Percentiles rank a stretch among this genome's conserved stretches.
Evolutionary conservation across 371 early-diverging fungal species (phyloP).

Genomic region (Apophysomyces ossiformis): DNA sequence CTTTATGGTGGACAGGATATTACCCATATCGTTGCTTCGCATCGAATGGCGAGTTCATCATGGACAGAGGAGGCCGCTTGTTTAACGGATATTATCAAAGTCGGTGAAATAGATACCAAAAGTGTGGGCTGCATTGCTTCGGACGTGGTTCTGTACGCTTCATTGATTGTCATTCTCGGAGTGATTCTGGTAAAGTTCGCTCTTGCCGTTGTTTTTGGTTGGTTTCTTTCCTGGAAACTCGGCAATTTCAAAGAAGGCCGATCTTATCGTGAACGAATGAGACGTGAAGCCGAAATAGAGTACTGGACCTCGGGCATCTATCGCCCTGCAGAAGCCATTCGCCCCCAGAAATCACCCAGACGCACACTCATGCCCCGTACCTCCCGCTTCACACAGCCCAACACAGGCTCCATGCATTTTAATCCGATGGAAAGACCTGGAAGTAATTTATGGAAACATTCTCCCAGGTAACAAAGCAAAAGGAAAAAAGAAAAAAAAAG

Average conservation of each 20-base stretch:
- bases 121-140: slow-evolving; percentile 75
- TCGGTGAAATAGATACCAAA: slow-evolving; percentile 78
- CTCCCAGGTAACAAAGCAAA: slow-evolving; percentile 26
- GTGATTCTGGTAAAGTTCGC: slow-evolving; percentile 69
- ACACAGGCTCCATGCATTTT: slow-evolving; percentile 47
- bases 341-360: slow-evolving; percentile 33
- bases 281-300: slow-evolving; percentile 62
- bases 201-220: slow-evolving; percentile 79
- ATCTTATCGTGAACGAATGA: slow-evolving; percentile 57
- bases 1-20: slow-evolving; percentile 47
- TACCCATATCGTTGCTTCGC: slow-evolving; percentile 36
- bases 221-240: slow-evolving; percentile 69
- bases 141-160: slow-evolving; percentile 60
- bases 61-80: slow-evolving; percentile 61
- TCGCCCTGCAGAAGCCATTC: slow-evolving; percentile 44
- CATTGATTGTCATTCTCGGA: slow-evolving; percentile 60
- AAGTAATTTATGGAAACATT: slow-evolving; percentile 44
- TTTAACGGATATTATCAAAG: slow-evolving; percentile 67
- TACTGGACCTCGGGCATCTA: slow-evolving; percentile 62
- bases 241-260: slow-evolving; percentile 59
- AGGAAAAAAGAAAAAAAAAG: slow-evolving; percentile 1
- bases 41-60: slow-evolving; percentile 13
- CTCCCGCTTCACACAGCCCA: slow-evolving; percentile 50
- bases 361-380: slow-evolving; percentile 42
- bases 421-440: slow-evolving; percentile 32